These are phyloP conservation scores for Scedosporium dehoogii DNA, from an alignment of 2,329 filamentous ascomycete genomes.

Conservation along the genomic window DNA sequence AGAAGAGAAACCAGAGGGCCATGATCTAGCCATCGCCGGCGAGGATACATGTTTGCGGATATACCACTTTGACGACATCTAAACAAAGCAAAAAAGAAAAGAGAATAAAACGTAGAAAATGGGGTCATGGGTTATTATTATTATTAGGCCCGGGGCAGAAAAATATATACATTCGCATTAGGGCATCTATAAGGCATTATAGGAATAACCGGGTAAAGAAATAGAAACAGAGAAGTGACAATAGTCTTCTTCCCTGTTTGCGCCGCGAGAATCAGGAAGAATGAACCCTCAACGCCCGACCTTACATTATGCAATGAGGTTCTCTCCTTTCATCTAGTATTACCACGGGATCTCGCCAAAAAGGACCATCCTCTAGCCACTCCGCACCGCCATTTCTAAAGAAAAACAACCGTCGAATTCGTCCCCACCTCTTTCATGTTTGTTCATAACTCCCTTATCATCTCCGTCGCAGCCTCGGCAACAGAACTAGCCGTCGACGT, in stretches of 20 bases:
- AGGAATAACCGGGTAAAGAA: background rate
- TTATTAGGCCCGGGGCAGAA: background rate
- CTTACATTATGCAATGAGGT: too few relatives aligned
- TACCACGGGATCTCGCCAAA: too few relatives aligned
- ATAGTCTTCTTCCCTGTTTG: background rate
- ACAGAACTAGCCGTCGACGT: conserved; percentile 12
- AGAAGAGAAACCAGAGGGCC: conserved; percentile 18
- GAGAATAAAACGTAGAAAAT: conserved; percentile 10
- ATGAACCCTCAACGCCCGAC: background rate
- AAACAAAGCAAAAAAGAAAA: background rate
- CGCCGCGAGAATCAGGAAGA: background rate
- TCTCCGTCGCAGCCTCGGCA: conserved; percentile 15
- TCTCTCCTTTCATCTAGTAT: too few relatives aligned
- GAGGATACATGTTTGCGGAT: conserved; percentile 53
- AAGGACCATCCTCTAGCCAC: too few relatives aligned
- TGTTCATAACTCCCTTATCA: conserved; percentile 23
- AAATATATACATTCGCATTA: background rate
- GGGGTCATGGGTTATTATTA: background rate
- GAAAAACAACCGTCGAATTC: background rate
- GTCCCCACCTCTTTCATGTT: background rate
- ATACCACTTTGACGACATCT: conserved; percentile 30
- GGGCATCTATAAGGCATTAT: background rate
- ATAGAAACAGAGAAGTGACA: background rate
- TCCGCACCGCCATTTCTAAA: too few relatives aligned
- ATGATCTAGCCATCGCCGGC: conserved; percentile 43